Evolutionary conservation across 225 moss, liverwort and hornwort species (phyloP), one percentile per base, ranked within the genome.

Genomic region (Pseudoscleropodium purum): DNA sequence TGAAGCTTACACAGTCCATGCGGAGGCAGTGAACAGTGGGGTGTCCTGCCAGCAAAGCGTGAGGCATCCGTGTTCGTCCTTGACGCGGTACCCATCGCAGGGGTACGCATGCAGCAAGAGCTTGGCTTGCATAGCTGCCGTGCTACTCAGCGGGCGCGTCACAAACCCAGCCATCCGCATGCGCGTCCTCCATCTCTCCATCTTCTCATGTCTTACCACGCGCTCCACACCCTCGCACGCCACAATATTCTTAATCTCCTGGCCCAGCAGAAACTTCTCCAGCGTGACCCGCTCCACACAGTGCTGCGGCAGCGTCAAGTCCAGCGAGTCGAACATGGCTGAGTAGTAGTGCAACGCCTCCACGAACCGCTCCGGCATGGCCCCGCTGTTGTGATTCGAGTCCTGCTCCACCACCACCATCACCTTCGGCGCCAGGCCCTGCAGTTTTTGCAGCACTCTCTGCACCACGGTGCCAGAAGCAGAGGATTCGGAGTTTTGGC

Each of bases 401-500:
- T 97, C 97, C 79, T 97, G 97, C 93, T 97, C 97, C 77, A 96
- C 95, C 54, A 97, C 92, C 68, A 97, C 97, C 97, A 96, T 97
- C 79, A 95, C 94, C 68, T 97, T 97, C 11, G 97, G 97, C 23
- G 92, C 91, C 79, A 97, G 87, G 63, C 91, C 81, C 65, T 93
- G 96, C 52, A 97, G 85, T 90, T 93, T 94, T 47, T 86, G 96
- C 76, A 97, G 79, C 13, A 97, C 94, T 85, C 91, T 88, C 83
- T 94, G 93, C 88, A 97, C 91, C n/a, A 92, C 93, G 26, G 86
- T 52, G 63, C 85, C 78, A 24, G 83, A 76, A 34, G 51, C 51
- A 8, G 78, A 45, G 61, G 82, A 81, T 8, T 89, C 92, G 0
- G 92, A 83, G 66, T 92, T 88, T 13, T 89, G 79, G 74, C 92